Evolutionary conservation across 768 basidiomycete genomes (phyloP).

Genomic region (Suillus weaverae): DNA sequence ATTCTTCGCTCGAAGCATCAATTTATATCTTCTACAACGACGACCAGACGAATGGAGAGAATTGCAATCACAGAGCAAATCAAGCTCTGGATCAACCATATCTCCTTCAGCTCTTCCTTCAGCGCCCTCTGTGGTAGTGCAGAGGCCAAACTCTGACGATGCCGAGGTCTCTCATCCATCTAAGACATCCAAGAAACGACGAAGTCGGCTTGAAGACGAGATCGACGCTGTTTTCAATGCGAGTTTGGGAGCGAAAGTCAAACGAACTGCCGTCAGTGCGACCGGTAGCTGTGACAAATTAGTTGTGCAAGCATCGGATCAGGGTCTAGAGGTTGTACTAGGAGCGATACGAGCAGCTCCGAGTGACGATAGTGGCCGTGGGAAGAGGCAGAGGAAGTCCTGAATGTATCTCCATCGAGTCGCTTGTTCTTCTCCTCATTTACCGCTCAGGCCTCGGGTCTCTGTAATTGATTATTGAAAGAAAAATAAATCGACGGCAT

Average conservation of each 20-base stretch:
- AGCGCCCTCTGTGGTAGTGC: background rate
- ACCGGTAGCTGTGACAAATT: background rate
- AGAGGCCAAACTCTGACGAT: background rate
- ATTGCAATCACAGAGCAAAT: conserved; percentile 51
- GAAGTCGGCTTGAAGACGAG: conserved; percentile 53
- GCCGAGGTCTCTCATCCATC: background rate
- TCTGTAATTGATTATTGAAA: background rate
- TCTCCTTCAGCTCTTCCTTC: conserved; percentile 19
- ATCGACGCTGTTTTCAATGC: conserved; percentile 73
- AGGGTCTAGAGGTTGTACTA: conserved; percentile 48
- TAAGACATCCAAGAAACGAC: conserved; percentile 48
- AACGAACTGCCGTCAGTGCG: conserved; percentile 48
- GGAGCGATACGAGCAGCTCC: conserved; percentile 63
- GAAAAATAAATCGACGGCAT: background rate
- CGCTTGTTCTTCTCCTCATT: background rate
- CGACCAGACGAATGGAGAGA: conserved; percentile 84
- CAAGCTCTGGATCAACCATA: conserved; percentile 22
- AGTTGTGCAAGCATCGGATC: conserved; percentile 25
- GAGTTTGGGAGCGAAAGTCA: conserved; percentile 57
- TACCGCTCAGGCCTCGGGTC: no score
- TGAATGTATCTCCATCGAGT: conserved; percentile 1
- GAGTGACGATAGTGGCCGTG: conserved; percentile 40
- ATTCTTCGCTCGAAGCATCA: conserved; percentile 79
- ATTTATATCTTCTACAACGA: conserved; percentile 74
- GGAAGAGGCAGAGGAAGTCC: conserved; percentile 32